Percentiles rank a stretch among this genome's conserved stretches.
These are phyloP conservation scores for Lepiota brunneoincarnata DNA, from an alignment of 768 basidiomycete species.

Conservation along the genomic window DNA sequence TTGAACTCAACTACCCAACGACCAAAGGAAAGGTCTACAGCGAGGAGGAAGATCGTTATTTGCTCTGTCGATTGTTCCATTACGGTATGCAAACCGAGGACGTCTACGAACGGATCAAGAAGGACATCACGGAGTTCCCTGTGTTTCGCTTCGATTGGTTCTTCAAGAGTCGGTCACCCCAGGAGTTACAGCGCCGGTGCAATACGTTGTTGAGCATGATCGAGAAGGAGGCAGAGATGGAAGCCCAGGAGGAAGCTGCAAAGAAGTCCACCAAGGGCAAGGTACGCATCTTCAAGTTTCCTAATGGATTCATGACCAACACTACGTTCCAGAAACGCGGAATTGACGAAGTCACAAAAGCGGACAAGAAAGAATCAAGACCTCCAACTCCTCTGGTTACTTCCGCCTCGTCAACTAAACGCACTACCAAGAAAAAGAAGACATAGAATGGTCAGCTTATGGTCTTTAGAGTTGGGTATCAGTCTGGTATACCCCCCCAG, in stretches of 20 bases:
- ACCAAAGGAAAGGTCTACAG: conserved; percentile 97
- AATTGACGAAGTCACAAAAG: conserved; percentile 60
- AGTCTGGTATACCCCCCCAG: too few relatives aligned
- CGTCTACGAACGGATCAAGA: conserved; percentile 93
- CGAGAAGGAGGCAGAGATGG: conserved; percentile 82
- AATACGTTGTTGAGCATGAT: conserved; percentile 88
- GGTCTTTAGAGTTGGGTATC: too few relatives aligned
- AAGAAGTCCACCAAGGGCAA: conserved; percentile 63
- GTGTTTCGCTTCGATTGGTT: conserved; percentile 99
- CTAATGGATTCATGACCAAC: neutral
- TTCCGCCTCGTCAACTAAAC: conserved; percentile 45
- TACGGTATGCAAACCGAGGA: conserved; percentile 89
- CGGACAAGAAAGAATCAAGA: conserved; percentile 53
- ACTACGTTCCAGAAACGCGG: conserved; percentile 56
- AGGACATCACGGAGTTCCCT: conserved; percentile 94
- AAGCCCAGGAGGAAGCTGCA: conserved; percentile 66
- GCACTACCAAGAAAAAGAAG: conserved; percentile 69
- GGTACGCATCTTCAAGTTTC: conserved; percentile 34
- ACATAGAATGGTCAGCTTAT: conserved; percentile 22
- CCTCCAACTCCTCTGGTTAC: conserved; percentile 52
- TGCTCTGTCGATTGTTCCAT: conserved; percentile 84
- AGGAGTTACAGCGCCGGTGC: conserved; percentile 86
- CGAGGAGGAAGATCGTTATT: conserved; percentile 96
- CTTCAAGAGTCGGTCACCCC: conserved; percentile 88
- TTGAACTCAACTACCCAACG: conserved; percentile 91